Evolutionary conservation across 192 early-diverging fungal species (phyloP).

Genomic region (Allomyces javanicus): DNA sequence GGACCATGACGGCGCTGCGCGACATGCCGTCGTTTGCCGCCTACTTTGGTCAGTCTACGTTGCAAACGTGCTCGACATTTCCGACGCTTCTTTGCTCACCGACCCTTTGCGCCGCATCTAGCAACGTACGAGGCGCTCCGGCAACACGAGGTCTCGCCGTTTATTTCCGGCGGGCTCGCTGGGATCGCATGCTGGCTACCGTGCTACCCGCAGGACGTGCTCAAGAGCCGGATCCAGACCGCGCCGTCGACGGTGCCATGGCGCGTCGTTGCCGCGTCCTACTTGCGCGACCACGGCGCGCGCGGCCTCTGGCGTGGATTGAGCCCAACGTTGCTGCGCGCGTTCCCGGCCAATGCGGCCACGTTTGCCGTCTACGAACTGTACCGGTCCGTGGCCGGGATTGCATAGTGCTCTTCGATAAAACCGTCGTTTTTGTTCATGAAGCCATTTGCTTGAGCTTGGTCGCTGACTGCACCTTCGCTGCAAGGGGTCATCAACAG

Average conservation of each 20-base stretch:
- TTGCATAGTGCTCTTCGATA: too few species aligned
- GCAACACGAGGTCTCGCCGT: slow-evolving; percentile 7
- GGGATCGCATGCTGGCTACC: slow-evolving; percentile 17
- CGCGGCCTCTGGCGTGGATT: neutral
- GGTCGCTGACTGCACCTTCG: too few species aligned
- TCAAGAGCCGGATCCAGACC: slow-evolving; percentile 61
- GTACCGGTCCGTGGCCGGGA: neutral
- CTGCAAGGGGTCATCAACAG: too few species aligned
- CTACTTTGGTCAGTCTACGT: slow-evolving; percentile 14
- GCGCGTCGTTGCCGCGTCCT: neutral
- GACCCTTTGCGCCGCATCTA: too few species aligned
- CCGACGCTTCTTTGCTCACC: too few species aligned
- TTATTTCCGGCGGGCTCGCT: slow-evolving; percentile 19
- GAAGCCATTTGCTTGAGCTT: too few species aligned
- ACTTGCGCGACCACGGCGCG: neutral
- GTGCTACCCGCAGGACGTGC: slow-evolving; percentile 57
- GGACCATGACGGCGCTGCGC: slow-evolving; percentile 14
- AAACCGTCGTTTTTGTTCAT: too few species aligned
- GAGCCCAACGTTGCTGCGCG: slow-evolving; percentile 13
- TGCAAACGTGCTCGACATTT: too few species aligned
- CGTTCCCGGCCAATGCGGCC: slow-evolving; percentile 67
- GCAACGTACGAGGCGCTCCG: neutral
- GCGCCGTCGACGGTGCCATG: slow-evolving; percentile 9
- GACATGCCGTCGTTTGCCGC: slow-evolving; percentile 17
- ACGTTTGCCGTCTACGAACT: slow-evolving; percentile 56